phyloP scores from a whole-genome alignment of 139 green algal genomes.

The Chlorella sorokiniana region DNA sequence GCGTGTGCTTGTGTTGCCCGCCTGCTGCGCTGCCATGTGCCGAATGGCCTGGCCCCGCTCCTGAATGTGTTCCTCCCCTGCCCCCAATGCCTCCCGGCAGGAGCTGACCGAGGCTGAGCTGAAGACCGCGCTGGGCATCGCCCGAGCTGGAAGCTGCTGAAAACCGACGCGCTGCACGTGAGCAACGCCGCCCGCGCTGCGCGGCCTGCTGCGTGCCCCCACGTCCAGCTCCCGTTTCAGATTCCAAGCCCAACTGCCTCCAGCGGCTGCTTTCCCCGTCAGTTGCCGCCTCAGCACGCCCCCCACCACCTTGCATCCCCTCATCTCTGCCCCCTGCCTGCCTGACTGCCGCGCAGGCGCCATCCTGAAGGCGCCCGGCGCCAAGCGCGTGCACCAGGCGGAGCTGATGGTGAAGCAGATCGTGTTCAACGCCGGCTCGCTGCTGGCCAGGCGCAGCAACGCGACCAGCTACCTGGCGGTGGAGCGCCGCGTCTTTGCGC shows the following conservation, averaged over 20 bases:
- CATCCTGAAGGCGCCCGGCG: neutral
- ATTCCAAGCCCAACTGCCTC: no score
- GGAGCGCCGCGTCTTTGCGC: neutral
- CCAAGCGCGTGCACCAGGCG: neutral
- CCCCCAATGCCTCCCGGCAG: neutral
- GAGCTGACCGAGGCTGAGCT: neutral
- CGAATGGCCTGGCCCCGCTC: neutral
- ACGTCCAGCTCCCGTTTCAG: no score
- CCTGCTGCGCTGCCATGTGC: no score
- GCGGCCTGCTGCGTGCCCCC: no score
- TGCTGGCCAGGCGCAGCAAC: slow-evolving; percentile 7
- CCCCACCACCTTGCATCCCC: neutral
- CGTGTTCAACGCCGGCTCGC: neutral
- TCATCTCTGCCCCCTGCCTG: neutral
- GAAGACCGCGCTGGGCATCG: slow-evolving; percentile 17
- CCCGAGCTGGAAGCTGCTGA: slow-evolving; percentile 5
- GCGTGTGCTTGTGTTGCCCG: neutral
- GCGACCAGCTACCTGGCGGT: neutral
- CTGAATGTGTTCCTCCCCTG: neutral
- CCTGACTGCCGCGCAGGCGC: neutral
- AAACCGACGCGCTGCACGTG: slow-evolving; percentile 5
- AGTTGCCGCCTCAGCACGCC: neutral
- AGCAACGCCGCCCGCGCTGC: no score
- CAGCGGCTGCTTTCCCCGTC: no score
- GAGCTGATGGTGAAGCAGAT: slow-evolving; percentile 25